These are phyloP conservation scores for Rhodosporidiobolus sp. DNA, from an alignment of 768 basidiomycete genomes.

Conservation along the genomic window DNA sequence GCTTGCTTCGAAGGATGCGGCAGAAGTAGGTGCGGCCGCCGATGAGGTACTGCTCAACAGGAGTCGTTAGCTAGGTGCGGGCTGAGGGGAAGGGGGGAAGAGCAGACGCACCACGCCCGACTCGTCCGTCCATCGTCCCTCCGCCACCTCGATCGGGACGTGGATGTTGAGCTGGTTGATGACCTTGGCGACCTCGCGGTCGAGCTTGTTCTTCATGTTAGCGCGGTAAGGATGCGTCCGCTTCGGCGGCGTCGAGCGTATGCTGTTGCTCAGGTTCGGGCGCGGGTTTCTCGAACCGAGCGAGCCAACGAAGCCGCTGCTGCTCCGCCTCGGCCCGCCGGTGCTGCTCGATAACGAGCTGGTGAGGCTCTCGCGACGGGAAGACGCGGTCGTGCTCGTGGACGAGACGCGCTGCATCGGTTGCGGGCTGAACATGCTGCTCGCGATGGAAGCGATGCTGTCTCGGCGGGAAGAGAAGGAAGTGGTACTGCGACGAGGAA, in stretches of 20 bases:
- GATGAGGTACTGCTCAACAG: slow-evolving; percentile 23
- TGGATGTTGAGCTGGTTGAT: slow-evolving; percentile 69
- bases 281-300: not conserved
- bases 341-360: slow-evolving; percentile 13
- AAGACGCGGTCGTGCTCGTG: slow-evolving; percentile 4
- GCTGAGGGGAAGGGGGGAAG: slow-evolving; percentile 70
- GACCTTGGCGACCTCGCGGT: slow-evolving; percentile 87
- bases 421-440: not conserved
- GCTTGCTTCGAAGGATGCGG: slow-evolving; percentile 79
- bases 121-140: slow-evolving; percentile 87
- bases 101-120: slow-evolving; percentile 66
- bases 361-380: slow-evolving; percentile 19
- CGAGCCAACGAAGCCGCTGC: not conserved
- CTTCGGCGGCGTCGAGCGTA: not conserved
- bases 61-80: not conserved
- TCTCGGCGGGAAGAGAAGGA: not conserved
- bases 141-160: slow-evolving; percentile 46
- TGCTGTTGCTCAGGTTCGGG: slow-evolving; percentile 40
- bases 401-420: not conserved
- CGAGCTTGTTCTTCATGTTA: slow-evolving; percentile 84
- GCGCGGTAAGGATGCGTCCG: slow-evolving; percentile 69
- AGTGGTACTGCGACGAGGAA: not conserved
- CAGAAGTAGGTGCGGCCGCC: slow-evolving; percentile 32
- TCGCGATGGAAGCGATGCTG: not conserved
- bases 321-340: not conserved